Conservation (phyloP, 2,329 filamentous ascomycete species). For the Paramyrothecium roridum region DNA sequence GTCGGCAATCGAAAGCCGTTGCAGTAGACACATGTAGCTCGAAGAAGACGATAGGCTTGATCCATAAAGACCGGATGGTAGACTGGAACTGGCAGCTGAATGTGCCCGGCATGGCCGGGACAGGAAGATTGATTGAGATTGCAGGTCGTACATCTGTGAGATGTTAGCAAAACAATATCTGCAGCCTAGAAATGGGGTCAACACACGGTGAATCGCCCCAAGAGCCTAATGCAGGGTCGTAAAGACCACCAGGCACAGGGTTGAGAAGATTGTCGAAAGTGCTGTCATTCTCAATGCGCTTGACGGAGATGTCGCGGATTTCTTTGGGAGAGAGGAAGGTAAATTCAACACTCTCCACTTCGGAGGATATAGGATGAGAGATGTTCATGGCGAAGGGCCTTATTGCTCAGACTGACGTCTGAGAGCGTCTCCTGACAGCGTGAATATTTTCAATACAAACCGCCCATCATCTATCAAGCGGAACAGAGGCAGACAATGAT, state of each 20-base stretch:
- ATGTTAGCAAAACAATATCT: slow-evolving; percentile 2
- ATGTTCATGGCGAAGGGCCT: slow-evolving; percentile 56
- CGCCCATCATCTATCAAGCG: background rate
- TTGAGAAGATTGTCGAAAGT: slow-evolving; percentile 94
- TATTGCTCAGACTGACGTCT: background rate
- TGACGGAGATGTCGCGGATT: slow-evolving; percentile 86
- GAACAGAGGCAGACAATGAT: background rate
- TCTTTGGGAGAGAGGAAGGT: slow-evolving; percentile 78
- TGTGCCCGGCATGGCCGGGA: slow-evolving; percentile 91
- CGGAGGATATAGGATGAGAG: slow-evolving; percentile 77
- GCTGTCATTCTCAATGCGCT: slow-evolving; percentile 86
- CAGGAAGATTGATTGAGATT: slow-evolving; percentile 78
- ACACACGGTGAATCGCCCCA: slow-evolving; percentile 78
- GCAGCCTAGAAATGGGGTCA: background rate
- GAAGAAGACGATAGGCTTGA: slow-evolving; percentile 79
- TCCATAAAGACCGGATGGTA: slow-evolving; percentile 98
- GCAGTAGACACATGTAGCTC: slow-evolving; percentile 89
- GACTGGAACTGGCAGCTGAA: slow-evolving; percentile 87
- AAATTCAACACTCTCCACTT: slow-evolving; percentile 86
- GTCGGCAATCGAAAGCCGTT: slow-evolving; percentile 79
- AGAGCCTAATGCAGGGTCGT: slow-evolving; percentile 87
- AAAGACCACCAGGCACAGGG: slow-evolving; percentile 84
- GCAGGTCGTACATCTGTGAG: slow-evolving; percentile 80
- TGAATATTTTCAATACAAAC: background rate
- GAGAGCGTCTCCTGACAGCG: background rate